Conservation (phyloP, 106 monocot genomes). For the Allium sativum region DNA sequence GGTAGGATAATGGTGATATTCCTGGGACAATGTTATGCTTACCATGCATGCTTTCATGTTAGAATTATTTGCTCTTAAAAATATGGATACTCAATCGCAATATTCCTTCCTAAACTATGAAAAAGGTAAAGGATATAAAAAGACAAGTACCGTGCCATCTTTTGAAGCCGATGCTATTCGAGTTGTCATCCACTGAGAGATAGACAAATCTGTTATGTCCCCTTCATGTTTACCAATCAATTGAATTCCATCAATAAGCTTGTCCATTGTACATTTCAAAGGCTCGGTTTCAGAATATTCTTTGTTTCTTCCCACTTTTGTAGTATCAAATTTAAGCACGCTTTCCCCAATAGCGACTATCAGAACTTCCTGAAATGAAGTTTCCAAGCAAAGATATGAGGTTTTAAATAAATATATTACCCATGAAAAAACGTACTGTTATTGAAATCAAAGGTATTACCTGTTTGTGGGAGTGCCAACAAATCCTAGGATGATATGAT, state of each 20-base stretch:
- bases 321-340: constrained; percentile 84
- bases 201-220: constrained; percentile 88
- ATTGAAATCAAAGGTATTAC: constrained; percentile 27
- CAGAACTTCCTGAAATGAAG: constrained; percentile 58
- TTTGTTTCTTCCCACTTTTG: constrained; percentile 73
- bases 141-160: constrained; percentile 63
- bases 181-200: constrained; percentile 99
- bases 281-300: constrained; percentile 76
- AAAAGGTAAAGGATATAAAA: neutral
- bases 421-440: too few species aligned
- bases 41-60: too few species aligned
- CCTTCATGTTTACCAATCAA: constrained; percentile 88
- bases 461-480: constrained; percentile 99
- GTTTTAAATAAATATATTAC: neutral
- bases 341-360: constrained; percentile 67
- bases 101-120: neutral
- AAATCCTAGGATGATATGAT: constrained; percentile 77
- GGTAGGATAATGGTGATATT: too few species aligned
- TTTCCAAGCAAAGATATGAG: neutral
- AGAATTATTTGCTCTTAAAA: too few species aligned
- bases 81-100: too few species aligned
- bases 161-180: constrained; percentile 89
- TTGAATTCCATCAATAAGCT: constrained; percentile 67
- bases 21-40: too few species aligned
- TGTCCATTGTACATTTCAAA: constrained; percentile 60